Evolutionary conservation across 2,329 filamentous ascomycete genomes (phyloP), one percentile per base, ranked within the genome.

Genomic region (Arthrobotrys sphaeroides): DNA sequence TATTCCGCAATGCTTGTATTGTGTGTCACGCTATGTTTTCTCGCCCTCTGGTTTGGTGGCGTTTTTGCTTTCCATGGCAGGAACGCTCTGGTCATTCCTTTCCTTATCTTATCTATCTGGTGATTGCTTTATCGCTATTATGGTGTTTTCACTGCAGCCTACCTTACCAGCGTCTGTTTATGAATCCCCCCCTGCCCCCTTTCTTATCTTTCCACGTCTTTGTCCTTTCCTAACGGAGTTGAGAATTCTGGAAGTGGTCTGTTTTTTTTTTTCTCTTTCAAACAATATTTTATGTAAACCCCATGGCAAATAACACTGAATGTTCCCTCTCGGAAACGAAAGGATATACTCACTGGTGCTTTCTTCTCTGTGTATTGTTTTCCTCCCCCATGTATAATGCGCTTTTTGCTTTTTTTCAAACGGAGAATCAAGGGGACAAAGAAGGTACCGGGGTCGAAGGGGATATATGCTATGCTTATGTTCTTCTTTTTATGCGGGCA

Each of bases 21-120:
- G 70, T 67, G 62, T 60, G 49, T 61, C 62, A 61, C 38, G 70
- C 70, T 74, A 74, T 74, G 70, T 74, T 74, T 74, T 74, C 70
- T 74, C 70, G 70, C 70, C 70, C 70, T 74, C 47, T 43, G 62
- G 70, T 43, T 49, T 40, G 43, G 49, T 45, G 57, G 38, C 12
- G 38, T 47, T 28, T 31, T 59, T 62, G 33, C 51, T 69, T 38
- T 18, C 60, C 51, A 22, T 38, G 51, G 51, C 38, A 53, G 26
- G 43, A 65, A 62, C 38, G 59, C 31, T 22, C 60, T 20, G 72
- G 47, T 49, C 49, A 43, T 38, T 76, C 62, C 66, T 55, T 67
- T 77, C 61, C 55, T 77, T 64, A 47, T 55, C 55, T 77, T 64
- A 47, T 49, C 22, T 45, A 33, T 61, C 55, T 49, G n/a, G 45